phyloP scores from a whole-genome alignment of 495 filamentous ascomycete species.

The Xylaria intraflava region DNA sequence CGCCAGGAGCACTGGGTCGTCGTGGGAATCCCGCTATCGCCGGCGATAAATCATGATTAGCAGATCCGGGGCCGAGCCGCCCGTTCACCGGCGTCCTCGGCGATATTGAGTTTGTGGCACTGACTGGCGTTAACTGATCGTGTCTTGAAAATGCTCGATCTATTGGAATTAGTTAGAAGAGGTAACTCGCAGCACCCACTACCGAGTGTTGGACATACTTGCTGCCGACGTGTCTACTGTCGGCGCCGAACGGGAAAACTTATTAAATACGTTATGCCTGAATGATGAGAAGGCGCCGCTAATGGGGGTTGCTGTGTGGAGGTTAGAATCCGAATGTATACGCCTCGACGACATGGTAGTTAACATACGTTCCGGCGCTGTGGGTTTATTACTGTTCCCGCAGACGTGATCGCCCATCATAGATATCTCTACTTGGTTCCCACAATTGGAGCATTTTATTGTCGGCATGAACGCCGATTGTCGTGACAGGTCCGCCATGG shows the following conservation, averaged over 20 bases:
- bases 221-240: conserved; percentile 52
- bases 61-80: conserved; percentile 28
- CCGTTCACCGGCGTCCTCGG: conserved; percentile 44
- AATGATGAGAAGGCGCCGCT: conserved; percentile 22
- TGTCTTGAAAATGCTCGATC: conserved; percentile 56
- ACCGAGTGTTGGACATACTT: conserved; percentile 40
- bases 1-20: conserved; percentile 35
- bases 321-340: conserved; percentile 9
- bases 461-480: conserved; percentile 73
- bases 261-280: conserved; percentile 30
- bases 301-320: conserved; percentile 28
- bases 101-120: conserved; percentile 50
- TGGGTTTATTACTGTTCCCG: conserved; percentile 22
- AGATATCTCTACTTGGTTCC: conserved; percentile 77
- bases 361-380: conserved; percentile 34
- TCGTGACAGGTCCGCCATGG: conserved; percentile 45
- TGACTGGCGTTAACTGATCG: conserved; percentile 56
- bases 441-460: conserved; percentile 94
- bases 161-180: conserved; percentile 33
- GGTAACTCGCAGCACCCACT: neutral
- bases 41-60: conserved; percentile 34
- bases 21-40: conserved; percentile 30
- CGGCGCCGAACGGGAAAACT: conserved; percentile 35
- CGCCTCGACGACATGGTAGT: conserved; percentile 2
- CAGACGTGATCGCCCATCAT: conserved; percentile 90